Evolutionary conservation across 1,139 yeast genomes (phyloP).

Genomic region (Saccharomyces hybrid): DNA sequence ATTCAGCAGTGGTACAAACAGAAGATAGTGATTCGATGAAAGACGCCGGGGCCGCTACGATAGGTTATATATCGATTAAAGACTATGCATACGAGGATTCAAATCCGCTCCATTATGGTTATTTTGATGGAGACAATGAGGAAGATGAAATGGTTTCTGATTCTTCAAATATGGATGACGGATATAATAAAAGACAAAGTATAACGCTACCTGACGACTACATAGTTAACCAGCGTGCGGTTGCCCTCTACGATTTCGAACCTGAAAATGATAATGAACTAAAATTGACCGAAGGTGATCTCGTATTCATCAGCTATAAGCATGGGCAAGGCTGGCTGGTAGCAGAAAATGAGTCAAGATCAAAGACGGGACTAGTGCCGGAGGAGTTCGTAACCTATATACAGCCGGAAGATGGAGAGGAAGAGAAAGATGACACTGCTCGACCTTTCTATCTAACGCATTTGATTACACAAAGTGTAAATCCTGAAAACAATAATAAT

Average conservation of each 20-base stretch:
- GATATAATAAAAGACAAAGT: slow-evolving; percentile 36
- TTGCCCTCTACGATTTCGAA: slow-evolving; percentile 79
- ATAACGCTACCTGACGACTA: slow-evolving; percentile 29
- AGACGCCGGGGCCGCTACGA: slow-evolving; percentile 7
- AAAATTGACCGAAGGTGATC: slow-evolving; percentile 69
- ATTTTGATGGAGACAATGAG: slow-evolving; percentile 18
- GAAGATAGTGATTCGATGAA: slow-evolving; percentile 6
- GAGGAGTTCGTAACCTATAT: slow-evolving; percentile 79
- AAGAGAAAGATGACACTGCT: slow-evolving; percentile 24
- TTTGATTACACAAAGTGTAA: slow-evolving; percentile 25
- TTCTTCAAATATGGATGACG: slow-evolving; percentile 16
- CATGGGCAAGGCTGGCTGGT: slow-evolving; percentile 99
- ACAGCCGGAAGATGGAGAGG: slow-evolving; percentile 14
- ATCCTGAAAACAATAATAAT: slow-evolving; percentile 8
- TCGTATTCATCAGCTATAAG: slow-evolving; percentile 76
- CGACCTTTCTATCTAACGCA: slow-evolving; percentile 31
- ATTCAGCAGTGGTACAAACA: background rate
- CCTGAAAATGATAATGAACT: slow-evolving; percentile 95
- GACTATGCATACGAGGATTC: slow-evolving; percentile 71
- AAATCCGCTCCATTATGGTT: slow-evolving; percentile 63
- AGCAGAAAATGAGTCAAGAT: slow-evolving; percentile 40
- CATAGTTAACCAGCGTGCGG: slow-evolving; percentile 50
- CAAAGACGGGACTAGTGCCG: slow-evolving; percentile 79
- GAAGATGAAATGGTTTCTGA: slow-evolving; percentile 16
- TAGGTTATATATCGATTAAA: slow-evolving; percentile 42